Evolutionary conservation across 139 green algal species (phyloP).

Genomic region (Chlorella vulgaris): DNA sequence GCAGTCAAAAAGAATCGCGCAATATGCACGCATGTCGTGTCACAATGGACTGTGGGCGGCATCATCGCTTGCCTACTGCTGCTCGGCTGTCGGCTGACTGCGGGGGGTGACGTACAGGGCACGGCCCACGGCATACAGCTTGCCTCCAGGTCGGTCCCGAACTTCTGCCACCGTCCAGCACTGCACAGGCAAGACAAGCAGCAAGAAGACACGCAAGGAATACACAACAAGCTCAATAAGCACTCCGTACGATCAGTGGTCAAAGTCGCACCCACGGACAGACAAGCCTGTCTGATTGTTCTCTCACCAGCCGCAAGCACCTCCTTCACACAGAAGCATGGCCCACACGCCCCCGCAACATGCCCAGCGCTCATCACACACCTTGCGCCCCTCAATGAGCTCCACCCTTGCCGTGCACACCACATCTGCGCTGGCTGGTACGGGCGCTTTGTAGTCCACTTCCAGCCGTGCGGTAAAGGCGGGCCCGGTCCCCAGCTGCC

Average conservation of each 20-base stretch:
- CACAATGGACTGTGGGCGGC: no score
- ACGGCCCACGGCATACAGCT: conserved; percentile 44
- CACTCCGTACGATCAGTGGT: background rate
- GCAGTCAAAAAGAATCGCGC: no score
- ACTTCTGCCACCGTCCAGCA: conserved; percentile 42
- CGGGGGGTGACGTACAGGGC: conserved; percentile 49
- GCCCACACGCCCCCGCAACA: conserved; percentile 7
- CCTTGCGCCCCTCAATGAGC: conserved; percentile 59
- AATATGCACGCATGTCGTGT: no score
- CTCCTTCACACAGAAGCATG: background rate
- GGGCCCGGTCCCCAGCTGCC: conserved; percentile 35
- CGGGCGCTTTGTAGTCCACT: conserved; percentile 42
- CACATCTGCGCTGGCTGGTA: conserved; percentile 40
- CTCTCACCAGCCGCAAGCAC: no score
- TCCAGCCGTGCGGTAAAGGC: conserved; percentile 57
- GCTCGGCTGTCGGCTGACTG: background rate
- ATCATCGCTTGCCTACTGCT: background rate
- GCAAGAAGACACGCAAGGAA: no score
- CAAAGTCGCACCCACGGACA: no score
- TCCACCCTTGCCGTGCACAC: conserved; percentile 45
- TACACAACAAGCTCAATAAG: background rate
- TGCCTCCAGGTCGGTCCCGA: conserved; percentile 42
- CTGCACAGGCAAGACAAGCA: background rate
- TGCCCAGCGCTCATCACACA: conserved; percentile 8
- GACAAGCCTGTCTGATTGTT: no score